Conservation (phyloP, 306 rosid genomes). For the Dalbergia cochinchinensis region DNA sequence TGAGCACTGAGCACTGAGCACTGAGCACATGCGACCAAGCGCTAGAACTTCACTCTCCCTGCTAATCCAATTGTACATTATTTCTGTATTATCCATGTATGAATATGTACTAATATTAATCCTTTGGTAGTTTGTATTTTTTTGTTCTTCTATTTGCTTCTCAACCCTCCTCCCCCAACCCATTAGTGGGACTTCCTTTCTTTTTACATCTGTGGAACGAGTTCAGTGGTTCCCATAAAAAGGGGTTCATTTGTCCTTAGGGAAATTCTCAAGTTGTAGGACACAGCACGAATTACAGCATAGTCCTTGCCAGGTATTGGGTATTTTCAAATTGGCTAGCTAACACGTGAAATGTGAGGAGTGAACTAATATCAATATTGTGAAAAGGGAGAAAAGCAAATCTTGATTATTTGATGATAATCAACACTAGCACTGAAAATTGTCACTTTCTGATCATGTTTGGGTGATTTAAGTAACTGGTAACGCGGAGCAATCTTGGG, state of each 20-base stretch:
- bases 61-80: conserved; percentile 50
- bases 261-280: conserved; percentile 21
- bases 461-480: background rate
- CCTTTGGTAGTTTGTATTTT: conserved; percentile 44
- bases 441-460: background rate
- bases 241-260: background rate
- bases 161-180: conserved; percentile 25
- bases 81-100: conserved; percentile 53
- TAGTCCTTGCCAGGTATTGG: background rate
- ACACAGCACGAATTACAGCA: background rate
- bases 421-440: background rate
- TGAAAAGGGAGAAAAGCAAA: background rate
- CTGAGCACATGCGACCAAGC: conserved; percentile 39
- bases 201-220: conserved; percentile 37
- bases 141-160: background rate
- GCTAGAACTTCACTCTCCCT: conserved; percentile 46
- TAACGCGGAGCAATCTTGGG: too few relatives aligned
- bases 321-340: background rate
- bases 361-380: background rate
- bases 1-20: conserved; percentile 40
- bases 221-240: conserved; percentile 35
- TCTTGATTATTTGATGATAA: background rate
- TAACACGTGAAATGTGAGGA: background rate
- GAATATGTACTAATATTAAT: conserved; percentile 45
- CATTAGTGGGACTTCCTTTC: conserved; percentile 32